phyloP scores from a whole-genome alignment of 1,139 yeast genomes.

The Pichia sp. region DNA sequence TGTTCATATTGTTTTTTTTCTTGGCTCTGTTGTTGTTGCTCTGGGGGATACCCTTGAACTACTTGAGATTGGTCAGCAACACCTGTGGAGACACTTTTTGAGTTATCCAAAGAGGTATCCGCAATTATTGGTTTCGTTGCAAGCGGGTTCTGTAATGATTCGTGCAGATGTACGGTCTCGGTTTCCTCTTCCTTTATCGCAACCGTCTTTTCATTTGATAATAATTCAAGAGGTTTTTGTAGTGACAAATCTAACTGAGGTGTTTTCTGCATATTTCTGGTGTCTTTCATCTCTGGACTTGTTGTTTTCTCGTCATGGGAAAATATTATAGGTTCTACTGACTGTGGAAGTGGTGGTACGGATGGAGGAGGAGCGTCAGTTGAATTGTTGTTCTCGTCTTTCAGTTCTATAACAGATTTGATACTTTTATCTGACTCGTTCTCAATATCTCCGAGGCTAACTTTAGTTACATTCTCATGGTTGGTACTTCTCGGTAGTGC shows the following conservation, averaged over 20 bases:
- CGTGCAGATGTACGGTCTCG: constrained; percentile 12
- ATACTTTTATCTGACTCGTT: not conserved
- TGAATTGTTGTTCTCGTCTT: not conserved
- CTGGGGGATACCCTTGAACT: too few species aligned
- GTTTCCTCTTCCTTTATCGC: constrained; percentile 10
- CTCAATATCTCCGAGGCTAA: too few species aligned
- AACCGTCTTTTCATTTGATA: not conserved
- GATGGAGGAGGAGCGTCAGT: too few species aligned
- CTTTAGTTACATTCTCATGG: too few species aligned
- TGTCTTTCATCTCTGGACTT: not conserved
- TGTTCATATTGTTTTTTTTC: too few species aligned
- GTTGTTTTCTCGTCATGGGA: not conserved
- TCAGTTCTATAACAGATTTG: not conserved
- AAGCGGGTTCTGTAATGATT: constrained; percentile 5
- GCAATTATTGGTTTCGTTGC: not conserved
- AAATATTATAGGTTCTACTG: not conserved
- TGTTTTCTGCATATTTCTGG: not conserved
- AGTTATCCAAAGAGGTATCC: too few species aligned
- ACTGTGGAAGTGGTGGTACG: not conserved
- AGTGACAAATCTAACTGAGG: not conserved
- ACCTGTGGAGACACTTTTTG: too few species aligned
- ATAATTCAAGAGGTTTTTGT: not conserved
- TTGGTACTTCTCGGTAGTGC: too few species aligned
- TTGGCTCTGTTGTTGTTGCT: too few species aligned
- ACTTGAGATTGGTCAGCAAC: too few species aligned